Base-by-base conservation (phyloP, 2,329 filamentous ascomycete species). In the Colletotrichum godetiae region DNA sequence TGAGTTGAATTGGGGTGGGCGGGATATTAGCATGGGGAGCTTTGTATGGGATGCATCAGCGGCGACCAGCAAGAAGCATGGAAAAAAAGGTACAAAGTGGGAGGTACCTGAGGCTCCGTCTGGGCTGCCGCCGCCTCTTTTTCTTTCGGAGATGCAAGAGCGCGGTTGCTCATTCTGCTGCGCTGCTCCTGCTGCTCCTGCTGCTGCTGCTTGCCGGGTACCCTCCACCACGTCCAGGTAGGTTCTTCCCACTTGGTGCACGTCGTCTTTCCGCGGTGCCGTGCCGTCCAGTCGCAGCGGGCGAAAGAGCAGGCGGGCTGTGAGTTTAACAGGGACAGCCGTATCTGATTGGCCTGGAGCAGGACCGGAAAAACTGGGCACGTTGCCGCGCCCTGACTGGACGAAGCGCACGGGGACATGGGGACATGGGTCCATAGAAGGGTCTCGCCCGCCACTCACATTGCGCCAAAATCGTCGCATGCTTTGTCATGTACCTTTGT, bases 1-100 rank as follows among this genome's bases (percentile, higher is more conserved):
- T 73, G 37, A 42, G 37, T 49, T 73, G 70, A 65, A 65, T 73
- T 66, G 61, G 71, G 67, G 56, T 69, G 59, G 69, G 66, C 57
- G 60, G 71, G 67, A 66, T 56, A 49, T 49, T 49, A 35, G n/a
- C 53, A 69, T 64, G 63, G 49, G 49, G 68, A 71, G 68, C 68
- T 67, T 67, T 67, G 62, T 70, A 67, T 67, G 62, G 55, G 42
- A 67, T 19, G 62, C 55, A 49, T 42, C 61, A 49, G 49, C 61
- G 49, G 35, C 61, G 22, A 37, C 31, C 31, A 19, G 24, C 15
- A 31, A 49, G 15, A 42, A 13, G 22, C 58, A 58, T 11, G 35
- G 13, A 15, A 29, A 31, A 49, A 70, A 52, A 57, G 60, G 61
- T 71, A 73, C 71, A 24, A 27, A 55, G 24, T 55, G 8, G 22